Base-by-base conservation (phyloP, 2,329 filamentous ascomycete genomes). In the Tolypocladium tundrense region DNA sequence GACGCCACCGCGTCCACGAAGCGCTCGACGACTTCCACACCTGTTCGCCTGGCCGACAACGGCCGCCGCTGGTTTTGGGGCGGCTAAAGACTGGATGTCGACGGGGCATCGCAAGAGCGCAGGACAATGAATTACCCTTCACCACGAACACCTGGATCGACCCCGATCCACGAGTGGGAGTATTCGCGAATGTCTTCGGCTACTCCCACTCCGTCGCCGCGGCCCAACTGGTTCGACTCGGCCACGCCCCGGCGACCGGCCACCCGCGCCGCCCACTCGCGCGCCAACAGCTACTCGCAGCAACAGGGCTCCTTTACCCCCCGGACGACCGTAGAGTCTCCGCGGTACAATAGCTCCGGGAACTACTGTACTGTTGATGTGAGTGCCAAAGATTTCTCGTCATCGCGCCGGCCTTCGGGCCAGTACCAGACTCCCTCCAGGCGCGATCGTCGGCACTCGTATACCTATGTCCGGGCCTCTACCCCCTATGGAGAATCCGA, bases 311-410 rank as follows among this genome's bases (percentile, higher is more conserved):
- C 65, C 55, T 69, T 67, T 69, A 77, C 71, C 64, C 78, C 72
- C 59, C 76, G 75, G 66, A 76, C 74, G 59, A 77, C 75, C 45
- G 74, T 77, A 60, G 81, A 82, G 68, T 85, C 82, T 61, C 82
- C 82, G 62, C 79, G 82, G 66, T 85, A 82, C 75, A 83, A 79
- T 70, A 84, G 81, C 77, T 78, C 77, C 69, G 82, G 82, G 71
- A 76, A 82, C 69, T 85, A 85, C 77, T 81, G 80, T 74, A 84
- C 82, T 74, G 81, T 80, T 75, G 82, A 84, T 84, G 82, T 85
- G 82, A 85, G 82, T 85, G 72, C 73, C 67, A 79, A 79, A 73
- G 68, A 73, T 72, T 78, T 75, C 71, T 78, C 73, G 68, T 72
- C 75, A 64, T 73, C 72, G 68, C 73, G 73, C 69, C 72, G 72